A percentile compares a stretch with the other conserved stretches of the same genome.
These are phyloP conservation scores for Astrothelium subdiscretum DNA, from an alignment of 495 filamentous ascomycete genomes.

Conservation along the genomic window DNA sequence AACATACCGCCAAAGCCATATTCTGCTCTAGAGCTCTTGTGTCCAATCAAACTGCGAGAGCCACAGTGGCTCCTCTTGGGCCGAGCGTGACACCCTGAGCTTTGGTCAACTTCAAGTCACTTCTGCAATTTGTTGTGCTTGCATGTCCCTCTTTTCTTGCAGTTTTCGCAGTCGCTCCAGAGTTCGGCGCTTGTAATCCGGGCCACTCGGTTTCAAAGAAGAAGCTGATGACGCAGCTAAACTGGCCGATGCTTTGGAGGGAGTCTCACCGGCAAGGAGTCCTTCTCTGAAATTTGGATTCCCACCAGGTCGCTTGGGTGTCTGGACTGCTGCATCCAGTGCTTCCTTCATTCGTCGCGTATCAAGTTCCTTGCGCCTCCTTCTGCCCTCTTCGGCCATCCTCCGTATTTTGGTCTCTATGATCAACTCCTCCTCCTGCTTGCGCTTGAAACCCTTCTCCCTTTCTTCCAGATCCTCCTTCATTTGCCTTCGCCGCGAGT, in stretches of 20 bases:
- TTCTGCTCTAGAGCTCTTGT: background rate
- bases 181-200: background rate
- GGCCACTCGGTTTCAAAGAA: background rate
- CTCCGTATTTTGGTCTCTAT: constrained; percentile 50
- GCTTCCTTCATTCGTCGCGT: constrained; percentile 21
- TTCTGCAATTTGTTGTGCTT: background rate
- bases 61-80: too few species aligned
- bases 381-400: constrained; percentile 50
- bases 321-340: background rate
- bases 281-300: background rate
- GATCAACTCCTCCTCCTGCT: constrained; percentile 37
- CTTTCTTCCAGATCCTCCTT: constrained; percentile 61
- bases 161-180: background rate
- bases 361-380: constrained; percentile 29
- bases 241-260: background rate
- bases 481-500: constrained; percentile 57
- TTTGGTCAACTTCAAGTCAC: too few species aligned
- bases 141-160: background rate
- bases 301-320: background rate
- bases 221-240: background rate
- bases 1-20: background rate
- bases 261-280: background rate
- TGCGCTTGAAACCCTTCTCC: constrained; percentile 43
- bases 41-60: too few species aligned
- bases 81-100: too few species aligned